Percentiles rank a stretch among this genome's conserved stretches.
Evolutionary conservation across 225 moss, liverwort and hornwort species (phyloP).

Genomic region (Straminergon stramineum): DNA sequence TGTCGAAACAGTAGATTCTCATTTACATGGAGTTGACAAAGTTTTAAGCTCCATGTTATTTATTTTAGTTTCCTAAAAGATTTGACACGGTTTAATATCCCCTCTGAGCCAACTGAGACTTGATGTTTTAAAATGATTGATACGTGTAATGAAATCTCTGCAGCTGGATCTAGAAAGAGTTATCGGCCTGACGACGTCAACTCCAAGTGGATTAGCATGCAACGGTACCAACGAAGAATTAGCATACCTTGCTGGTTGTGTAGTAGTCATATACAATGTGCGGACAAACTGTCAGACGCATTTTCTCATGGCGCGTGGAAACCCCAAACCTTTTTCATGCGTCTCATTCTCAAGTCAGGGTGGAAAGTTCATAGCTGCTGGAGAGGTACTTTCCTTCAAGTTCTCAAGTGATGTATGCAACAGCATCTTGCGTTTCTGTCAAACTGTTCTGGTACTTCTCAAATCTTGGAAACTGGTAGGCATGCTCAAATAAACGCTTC

Average conservation of each 20-base stretch:
- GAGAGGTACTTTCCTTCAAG: conserved; percentile 36
- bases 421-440: background rate
- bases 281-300: conserved; percentile 46
- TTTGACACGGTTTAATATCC: background rate
- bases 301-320: conserved; percentile 39
- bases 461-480: background rate
- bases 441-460: background rate
- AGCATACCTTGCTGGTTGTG: conserved; percentile 65
- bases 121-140: background rate
- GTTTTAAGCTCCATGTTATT: background rate
- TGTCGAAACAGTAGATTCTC: background rate
- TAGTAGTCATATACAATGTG: conserved; percentile 64
- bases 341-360: conserved; percentile 57
- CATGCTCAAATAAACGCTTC: background rate
- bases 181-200: conserved; percentile 51
- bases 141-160: background rate
- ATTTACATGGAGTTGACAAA: background rate
- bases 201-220: conserved; percentile 47
- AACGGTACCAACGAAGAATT: conserved; percentile 49
- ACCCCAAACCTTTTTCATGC: conserved; percentile 53
- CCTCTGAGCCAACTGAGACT: background rate
- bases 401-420: background rate
- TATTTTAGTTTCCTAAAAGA: background rate
- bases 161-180: conserved; percentile 70
- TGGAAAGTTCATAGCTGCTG: conserved; percentile 64